Evolutionary conservation across 352 stramenopile genomes (phyloP).

Genomic region (Pythium rishiriense): DNA sequence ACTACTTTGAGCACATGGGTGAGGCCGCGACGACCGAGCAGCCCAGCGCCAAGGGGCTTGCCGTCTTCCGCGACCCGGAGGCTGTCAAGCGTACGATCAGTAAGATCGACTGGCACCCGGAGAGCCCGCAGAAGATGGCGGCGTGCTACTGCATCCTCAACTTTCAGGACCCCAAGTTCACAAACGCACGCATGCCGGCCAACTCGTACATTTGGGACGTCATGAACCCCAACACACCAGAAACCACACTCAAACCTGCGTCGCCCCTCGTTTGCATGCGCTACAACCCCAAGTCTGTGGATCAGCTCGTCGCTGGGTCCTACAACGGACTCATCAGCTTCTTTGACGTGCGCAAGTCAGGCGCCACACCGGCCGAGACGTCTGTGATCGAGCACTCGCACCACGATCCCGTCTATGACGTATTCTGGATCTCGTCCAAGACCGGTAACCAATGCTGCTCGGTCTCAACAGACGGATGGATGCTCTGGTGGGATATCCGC

Average conservation of each 20-base stretch:
- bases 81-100: conserved; percentile 92
- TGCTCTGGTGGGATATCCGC: conserved; percentile 91
- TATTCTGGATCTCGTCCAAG: conserved; percentile 96
- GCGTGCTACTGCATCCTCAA: conserved; percentile 96
- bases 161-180: conserved; percentile 95
- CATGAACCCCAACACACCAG: conserved; percentile 96
- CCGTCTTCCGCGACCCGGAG: conserved; percentile 96
- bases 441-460: conserved; percentile 96
- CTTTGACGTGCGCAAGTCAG: conserved; percentile 95
- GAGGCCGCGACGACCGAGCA: conserved; percentile 93
- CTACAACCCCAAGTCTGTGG: conserved; percentile 97
- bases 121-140: conserved; percentile 94
- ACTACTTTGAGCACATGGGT: conserved; percentile 93
- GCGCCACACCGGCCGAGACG: conserved; percentile 84
- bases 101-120: conserved; percentile 97
- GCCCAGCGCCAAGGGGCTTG: conserved; percentile 95
- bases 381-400: conserved; percentile 97
- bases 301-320: conserved; percentile 94
- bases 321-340: conserved; percentile 98
- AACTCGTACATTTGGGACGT: conserved; percentile 97
- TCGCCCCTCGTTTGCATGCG: conserved; percentile 91
- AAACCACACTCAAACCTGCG: conserved; percentile 90
- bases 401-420: conserved; percentile 96
- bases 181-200: conserved; percentile 67
- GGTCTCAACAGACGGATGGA: conserved; percentile 95